Conservation (phyloP, 192 early-diverging fungal genomes). For the Gonapodya prolifera region DNA sequence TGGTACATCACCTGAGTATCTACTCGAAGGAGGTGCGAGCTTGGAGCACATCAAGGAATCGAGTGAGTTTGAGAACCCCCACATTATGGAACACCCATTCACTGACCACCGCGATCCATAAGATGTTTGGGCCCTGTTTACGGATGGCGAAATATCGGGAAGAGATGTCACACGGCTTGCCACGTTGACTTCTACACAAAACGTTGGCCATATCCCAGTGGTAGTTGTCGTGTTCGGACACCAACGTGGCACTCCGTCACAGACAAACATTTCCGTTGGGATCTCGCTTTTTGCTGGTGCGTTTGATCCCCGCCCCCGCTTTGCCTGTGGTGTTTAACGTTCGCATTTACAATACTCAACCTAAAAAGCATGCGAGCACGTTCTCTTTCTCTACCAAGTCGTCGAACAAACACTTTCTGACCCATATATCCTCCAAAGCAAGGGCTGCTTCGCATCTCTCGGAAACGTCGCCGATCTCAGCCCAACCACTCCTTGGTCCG, state of each 20-base stretch:
- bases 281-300: not conserved
- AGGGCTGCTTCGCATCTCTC: not conserved
- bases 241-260: not conserved
- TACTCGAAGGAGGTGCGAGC: not conserved
- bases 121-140: not conserved
- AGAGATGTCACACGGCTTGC: not conserved
- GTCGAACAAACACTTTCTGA: not conserved
- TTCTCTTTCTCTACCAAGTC: not conserved
- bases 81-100: too few species aligned
- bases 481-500: not conserved
- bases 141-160: not conserved
- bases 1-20: not conserved
- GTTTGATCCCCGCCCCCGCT: not conserved
- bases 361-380: not conserved
- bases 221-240: not conserved
- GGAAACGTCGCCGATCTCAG: not conserved
- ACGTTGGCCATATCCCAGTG: not conserved
- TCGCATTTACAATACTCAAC: not conserved
- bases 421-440: not conserved
- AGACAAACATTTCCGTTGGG: not conserved
- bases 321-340: not conserved
- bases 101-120: not conserved
- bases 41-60: not conserved
- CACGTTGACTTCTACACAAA: not conserved
- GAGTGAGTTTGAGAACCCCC: not conserved